These are phyloP conservation scores for Xylaria bambusicola DNA, from an alignment of 495 filamentous ascomycete species.

Conservation along the genomic window DNA sequence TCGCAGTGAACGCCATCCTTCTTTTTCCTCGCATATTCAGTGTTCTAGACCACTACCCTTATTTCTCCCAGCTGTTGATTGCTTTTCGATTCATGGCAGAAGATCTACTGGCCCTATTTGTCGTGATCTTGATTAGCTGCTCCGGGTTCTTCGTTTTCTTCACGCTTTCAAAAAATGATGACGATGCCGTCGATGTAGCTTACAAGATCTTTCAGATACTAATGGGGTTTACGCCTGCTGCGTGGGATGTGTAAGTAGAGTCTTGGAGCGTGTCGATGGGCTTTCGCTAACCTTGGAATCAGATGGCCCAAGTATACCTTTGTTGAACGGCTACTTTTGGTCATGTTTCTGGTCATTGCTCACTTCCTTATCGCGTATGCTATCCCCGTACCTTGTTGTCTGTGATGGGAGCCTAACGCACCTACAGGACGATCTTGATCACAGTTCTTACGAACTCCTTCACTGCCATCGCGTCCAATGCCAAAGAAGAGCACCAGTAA, in stretches of 20 bases:
- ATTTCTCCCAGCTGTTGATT: slow-evolving; percentile 91
- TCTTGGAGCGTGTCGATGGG: not conserved
- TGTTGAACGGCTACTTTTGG: slow-evolving; percentile 72
- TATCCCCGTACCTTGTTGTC: not conserved
- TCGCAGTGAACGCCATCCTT: slow-evolving; percentile 85
- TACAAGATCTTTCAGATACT: slow-evolving; percentile 91
- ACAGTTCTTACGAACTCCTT: slow-evolving; percentile 92
- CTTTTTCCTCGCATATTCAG: slow-evolving; percentile 89
- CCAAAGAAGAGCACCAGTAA: slow-evolving; percentile 86
- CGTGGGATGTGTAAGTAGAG: slow-evolving; percentile 51
- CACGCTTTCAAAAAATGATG: slow-evolving; percentile 68
- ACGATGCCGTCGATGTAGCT: slow-evolving; percentile 66
- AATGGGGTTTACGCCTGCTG: slow-evolving; percentile 70
- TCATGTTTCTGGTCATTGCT: slow-evolving; percentile 85
- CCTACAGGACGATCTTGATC: slow-evolving; percentile 73
- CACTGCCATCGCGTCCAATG: slow-evolving; percentile 90
- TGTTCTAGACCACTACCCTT: slow-evolving; percentile 87
- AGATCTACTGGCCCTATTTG: slow-evolving; percentile 79
- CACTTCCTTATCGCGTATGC: slow-evolving; percentile 84
- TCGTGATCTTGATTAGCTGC: slow-evolving; percentile 81
- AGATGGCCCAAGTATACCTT: slow-evolving; percentile 79
- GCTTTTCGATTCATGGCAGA: slow-evolving; percentile 91
- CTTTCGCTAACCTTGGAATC: slow-evolving; percentile 39
- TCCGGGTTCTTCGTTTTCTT: slow-evolving; percentile 95
- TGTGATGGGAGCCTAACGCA: slow-evolving; percentile 21